phyloP scores from a whole-genome alignment of 2,329 filamentous ascomycete species.

The Cyanodermella asteris region DNA sequence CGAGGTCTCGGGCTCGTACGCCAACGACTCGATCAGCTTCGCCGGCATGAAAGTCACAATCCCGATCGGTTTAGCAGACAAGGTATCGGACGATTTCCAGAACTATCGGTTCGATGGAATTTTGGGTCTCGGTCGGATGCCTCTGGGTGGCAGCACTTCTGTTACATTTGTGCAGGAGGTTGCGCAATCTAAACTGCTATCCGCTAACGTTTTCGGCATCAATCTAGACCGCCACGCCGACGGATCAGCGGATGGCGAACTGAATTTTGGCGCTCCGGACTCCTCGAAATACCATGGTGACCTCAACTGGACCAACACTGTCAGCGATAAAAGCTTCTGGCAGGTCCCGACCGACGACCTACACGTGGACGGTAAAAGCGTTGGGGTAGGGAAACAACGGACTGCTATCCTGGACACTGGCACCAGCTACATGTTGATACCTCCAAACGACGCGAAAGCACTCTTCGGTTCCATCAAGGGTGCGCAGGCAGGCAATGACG shows the following conservation, averaged over 20 bases:
- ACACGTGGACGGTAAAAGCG: constrained; percentile 38
- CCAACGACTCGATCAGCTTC: constrained; percentile 43
- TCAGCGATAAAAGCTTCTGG: constrained; percentile 37
- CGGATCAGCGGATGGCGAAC: constrained; percentile 46
- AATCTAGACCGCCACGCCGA: constrained; percentile 47
- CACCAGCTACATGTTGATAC: constrained; percentile 58
- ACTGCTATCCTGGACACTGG: constrained; percentile 65
- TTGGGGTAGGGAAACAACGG: no score
- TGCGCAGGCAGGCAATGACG: constrained; percentile 33
- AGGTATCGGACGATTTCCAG: constrained; percentile 51
- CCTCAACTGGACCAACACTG: constrained; percentile 41
- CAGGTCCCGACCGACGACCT: constrained; percentile 47
- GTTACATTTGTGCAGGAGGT: constrained; percentile 48
- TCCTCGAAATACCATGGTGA: constrained; percentile 42
- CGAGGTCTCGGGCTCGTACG: constrained; percentile 43
- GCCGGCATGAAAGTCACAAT: constrained; percentile 42
- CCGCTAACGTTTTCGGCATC: constrained; percentile 48
- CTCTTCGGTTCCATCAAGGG: constrained; percentile 48
- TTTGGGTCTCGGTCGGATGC: constrained; percentile 48
- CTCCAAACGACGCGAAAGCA: constrained; percentile 39
- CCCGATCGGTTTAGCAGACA: constrained; percentile 50
- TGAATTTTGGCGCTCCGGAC: constrained; percentile 56
- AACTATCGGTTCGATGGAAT: constrained; percentile 77
- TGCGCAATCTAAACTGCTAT: constrained; percentile 31
- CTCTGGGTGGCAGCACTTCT: constrained; percentile 25